Evolutionary conservation across 495 filamentous ascomycete species (phyloP), one percentile per base, ranked within the genome.

Genomic region (Cercophora newfieldiana): DNA sequence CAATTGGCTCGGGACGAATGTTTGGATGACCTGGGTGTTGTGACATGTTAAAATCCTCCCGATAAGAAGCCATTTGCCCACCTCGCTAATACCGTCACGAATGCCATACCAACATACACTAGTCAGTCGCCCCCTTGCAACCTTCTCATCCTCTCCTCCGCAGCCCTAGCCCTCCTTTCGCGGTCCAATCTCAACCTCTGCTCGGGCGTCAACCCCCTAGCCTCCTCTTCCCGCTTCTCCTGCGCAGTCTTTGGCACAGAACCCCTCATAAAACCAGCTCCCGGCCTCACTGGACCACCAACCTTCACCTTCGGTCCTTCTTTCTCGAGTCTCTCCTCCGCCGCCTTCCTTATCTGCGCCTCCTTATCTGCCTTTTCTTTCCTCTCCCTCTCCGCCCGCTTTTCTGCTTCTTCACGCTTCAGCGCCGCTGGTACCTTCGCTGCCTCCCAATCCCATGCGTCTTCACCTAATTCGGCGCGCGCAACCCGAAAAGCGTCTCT

Each of bases 401-500:
- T 78, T 5, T 91, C 90, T 0, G 86, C 89, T 55, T 96, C 91
- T 4, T 80, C 75, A 67, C 85, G 87, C 4, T 85, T 87, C 7
- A 99, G 74, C 0, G 89, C 79, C 0, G 86, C 71, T 0, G 94
- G 93, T 0, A 98, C 86, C 21, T 83, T 81, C 1, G 92, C 89
- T 1, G 75, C 78, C 2, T 88, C 83, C 96, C 96, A 99, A 74
- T 93, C 84, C 91, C 91, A 97, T 5, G 73, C 75, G 0, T 70
- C 68, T 71, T 95, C 93, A 2, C 93, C 94, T 1, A 97, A 81
- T 70, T 94, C 90, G 53, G 84, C 81, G 8, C 95, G 88, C 0
- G 93, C 92, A 24, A 97, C 83, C 3, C 96, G 90, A 80, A 99
- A 99, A 4, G 93, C 91, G 71, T 98, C 94, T 0, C 95, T 86